A percentile compares a stretch with the other conserved stretches of the same genome.
These are phyloP conservation scores for Aspergillus novoparasiticus DNA, from an alignment of 2,329 filamentous ascomycete genomes.

Conservation along the genomic window DNA sequence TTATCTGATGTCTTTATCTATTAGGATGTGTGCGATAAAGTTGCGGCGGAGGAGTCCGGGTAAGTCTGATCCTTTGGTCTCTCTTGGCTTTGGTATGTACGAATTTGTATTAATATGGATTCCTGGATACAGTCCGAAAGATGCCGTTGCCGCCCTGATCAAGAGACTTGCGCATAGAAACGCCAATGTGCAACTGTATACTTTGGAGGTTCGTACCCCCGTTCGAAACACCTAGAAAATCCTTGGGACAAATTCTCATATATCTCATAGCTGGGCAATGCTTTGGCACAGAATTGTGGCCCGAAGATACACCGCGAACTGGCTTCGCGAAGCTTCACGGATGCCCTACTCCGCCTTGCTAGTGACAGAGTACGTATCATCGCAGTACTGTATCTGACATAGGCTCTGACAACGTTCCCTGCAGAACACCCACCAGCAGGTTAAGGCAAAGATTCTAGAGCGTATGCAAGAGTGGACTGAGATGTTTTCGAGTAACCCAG, in stretches of 20 bases:
- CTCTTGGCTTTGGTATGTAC: neutral
- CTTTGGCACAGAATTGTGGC: slow-evolving; percentile 89
- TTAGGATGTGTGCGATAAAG: slow-evolving; percentile 64
- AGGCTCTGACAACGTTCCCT: slow-evolving; percentile 7
- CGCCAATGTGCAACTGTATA: slow-evolving; percentile 94
- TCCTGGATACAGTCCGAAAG: slow-evolving; percentile 61
- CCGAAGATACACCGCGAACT: slow-evolving; percentile 84
- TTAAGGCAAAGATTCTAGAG: slow-evolving; percentile 96
- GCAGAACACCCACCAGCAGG: slow-evolving; percentile 87
- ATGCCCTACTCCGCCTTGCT: slow-evolving; percentile 85
- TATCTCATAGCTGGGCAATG: slow-evolving; percentile 73
- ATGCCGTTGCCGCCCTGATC: slow-evolving; percentile 86
- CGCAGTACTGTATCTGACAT: neutral
- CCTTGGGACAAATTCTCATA: slow-evolving; percentile 5
- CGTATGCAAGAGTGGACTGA: slow-evolving; percentile 95
- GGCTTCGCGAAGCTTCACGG: slow-evolving; percentile 89
- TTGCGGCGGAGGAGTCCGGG: slow-evolving; percentile 53
- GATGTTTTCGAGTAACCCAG: slow-evolving; percentile 87
- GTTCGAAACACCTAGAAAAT: no score
- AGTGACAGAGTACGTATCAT: slow-evolving; percentile 67
- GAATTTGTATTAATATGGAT: slow-evolving; percentile 17
- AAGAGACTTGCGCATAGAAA: slow-evolving; percentile 90
- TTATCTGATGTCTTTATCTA: slow-evolving; percentile 15
- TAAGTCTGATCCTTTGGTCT: slow-evolving; percentile 23
- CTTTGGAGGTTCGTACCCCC: slow-evolving; percentile 67